phyloP scores from a whole-genome alignment of 1,139 yeast species.

The Protomyces gravidus region DNA sequence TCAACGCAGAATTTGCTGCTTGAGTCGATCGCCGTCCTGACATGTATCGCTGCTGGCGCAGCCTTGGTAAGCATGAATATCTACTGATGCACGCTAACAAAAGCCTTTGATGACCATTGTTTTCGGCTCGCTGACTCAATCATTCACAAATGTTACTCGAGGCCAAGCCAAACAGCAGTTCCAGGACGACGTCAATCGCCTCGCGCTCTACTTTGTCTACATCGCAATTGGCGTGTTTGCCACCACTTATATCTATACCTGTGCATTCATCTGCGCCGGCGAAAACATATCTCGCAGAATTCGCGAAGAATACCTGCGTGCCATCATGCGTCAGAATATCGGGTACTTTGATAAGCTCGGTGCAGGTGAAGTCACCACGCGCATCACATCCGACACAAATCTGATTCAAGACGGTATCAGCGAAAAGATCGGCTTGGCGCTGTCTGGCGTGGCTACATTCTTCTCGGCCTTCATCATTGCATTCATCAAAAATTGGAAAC shows the following conservation, averaged over 20 bases:
- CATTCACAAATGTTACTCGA: slow-evolving; percentile 40
- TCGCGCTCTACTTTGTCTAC: slow-evolving; percentile 37
- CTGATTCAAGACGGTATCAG: slow-evolving; percentile 47
- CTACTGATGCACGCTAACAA: neutral
- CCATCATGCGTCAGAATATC: slow-evolving; percentile 45
- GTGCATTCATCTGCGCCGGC: slow-evolving; percentile 41
- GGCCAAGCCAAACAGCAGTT: slow-evolving; percentile 33
- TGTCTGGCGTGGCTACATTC: slow-evolving; percentile 44
- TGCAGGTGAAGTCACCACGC: slow-evolving; percentile 45
- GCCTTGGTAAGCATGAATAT: slow-evolving; percentile 7
- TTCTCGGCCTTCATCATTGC: slow-evolving; percentile 45
- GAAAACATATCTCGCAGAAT: slow-evolving; percentile 46
- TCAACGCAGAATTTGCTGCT: slow-evolving; percentile 9
- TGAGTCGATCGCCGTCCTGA: slow-evolving; percentile 11
- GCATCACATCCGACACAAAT: slow-evolving; percentile 47
- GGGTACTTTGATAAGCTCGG: slow-evolving; percentile 48
- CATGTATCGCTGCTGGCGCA: slow-evolving; percentile 25
- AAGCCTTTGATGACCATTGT: slow-evolving; percentile 38
- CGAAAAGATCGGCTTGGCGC: slow-evolving; percentile 46
- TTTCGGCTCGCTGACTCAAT: slow-evolving; percentile 41
- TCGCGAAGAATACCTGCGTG: slow-evolving; percentile 43
- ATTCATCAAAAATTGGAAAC: slow-evolving; percentile 44
- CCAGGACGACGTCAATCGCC: slow-evolving; percentile 35
- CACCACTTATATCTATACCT: slow-evolving; percentile 36
- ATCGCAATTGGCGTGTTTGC: slow-evolving; percentile 36